These are phyloP conservation scores for Eutypa lata DNA, from an alignment of 2,329 filamentous ascomycete genomes.

Conservation along the genomic window DNA sequence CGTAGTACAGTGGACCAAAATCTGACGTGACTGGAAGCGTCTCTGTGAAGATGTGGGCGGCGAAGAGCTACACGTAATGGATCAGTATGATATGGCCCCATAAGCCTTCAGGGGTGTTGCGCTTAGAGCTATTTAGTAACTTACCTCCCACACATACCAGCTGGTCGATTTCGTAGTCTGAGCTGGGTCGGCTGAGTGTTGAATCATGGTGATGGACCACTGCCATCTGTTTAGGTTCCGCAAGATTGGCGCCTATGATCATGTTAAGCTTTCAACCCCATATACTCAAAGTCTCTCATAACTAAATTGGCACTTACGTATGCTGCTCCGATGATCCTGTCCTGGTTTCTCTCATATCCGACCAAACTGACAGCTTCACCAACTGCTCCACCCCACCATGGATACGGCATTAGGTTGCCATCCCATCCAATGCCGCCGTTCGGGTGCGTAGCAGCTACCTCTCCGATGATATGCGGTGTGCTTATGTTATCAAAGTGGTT, in stretches of 20 bases:
- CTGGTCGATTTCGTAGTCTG: constrained; percentile 48
- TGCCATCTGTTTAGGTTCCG: constrained; percentile 49
- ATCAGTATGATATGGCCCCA: neutral
- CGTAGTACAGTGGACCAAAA: constrained; percentile 47
- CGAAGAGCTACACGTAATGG: constrained; percentile 36
- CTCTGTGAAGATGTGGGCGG: constrained; percentile 40
- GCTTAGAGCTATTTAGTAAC: constrained; percentile 2
- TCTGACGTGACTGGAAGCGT: constrained; percentile 42
- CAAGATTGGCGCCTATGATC: constrained; percentile 40
- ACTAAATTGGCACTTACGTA: constrained; percentile 32
- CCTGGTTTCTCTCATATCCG: constrained; percentile 62
- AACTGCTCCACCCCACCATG: constrained; percentile 59
- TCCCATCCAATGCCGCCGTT: constrained; percentile 49
- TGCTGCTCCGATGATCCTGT: constrained; percentile 52
- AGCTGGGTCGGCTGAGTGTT: constrained; percentile 45
- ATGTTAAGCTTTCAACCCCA: neutral
- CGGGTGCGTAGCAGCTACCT: constrained; percentile 49
- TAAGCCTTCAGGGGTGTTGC: too few species aligned
- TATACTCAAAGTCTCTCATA: neutral
- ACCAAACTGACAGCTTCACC: constrained; percentile 64
- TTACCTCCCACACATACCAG: constrained; percentile 45
- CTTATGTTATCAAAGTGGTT: constrained; percentile 49
- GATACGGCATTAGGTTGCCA: constrained; percentile 43
- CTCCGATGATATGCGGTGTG: constrained; percentile 33
- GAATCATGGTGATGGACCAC: constrained; percentile 49